Percentiles rank a stretch among this genome's conserved stretches.
Evolutionary conservation across 495 filamentous ascomycete species (phyloP).

Genomic region (Xylaria palmicola): DNA sequence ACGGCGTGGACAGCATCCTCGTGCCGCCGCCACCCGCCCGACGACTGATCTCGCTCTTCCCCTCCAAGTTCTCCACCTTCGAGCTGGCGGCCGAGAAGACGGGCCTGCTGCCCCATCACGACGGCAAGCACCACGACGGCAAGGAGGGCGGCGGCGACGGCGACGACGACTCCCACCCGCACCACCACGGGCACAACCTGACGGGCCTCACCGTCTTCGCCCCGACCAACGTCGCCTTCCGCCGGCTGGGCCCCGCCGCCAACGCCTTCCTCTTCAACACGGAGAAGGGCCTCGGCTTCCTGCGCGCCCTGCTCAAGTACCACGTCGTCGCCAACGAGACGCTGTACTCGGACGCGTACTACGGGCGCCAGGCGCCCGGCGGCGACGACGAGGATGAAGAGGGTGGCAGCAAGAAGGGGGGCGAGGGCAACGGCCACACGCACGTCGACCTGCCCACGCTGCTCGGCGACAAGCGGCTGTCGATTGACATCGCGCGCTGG

Average conservation of each 20-base stretch:
- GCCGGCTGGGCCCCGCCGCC: constrained; percentile 62
- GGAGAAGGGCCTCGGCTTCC: constrained; percentile 62
- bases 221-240: constrained; percentile 74
- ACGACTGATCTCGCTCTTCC: constrained; percentile 64
- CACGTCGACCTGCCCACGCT: constrained; percentile 69
- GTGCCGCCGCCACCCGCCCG: constrained; percentile 65
- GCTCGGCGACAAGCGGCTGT: constrained; percentile 57
- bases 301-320: constrained; percentile 74
- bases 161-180: constrained; percentile 11
- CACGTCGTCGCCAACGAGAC: constrained; percentile 73
- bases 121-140: constrained; percentile 18
- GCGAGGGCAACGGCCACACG: constrained; percentile 23
- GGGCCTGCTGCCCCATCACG: constrained; percentile 48
- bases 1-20: constrained; percentile 69
- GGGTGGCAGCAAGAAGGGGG: constrained; percentile 10
- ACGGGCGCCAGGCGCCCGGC: constrained; percentile 40
- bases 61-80: constrained; percentile 73
- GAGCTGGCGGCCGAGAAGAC: constrained; percentile 69
- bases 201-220: constrained; percentile 65
- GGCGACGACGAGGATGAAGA: constrained; percentile 3
- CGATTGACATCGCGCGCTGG: constrained; percentile 65
- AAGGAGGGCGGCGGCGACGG: constrained; percentile 15
- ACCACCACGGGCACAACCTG: constrained; percentile 23
- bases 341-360: constrained; percentile 79
- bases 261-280: constrained; percentile 78